A percentile compares a stretch with the other conserved stretches of the same genome.
phyloP scores from a whole-genome alignment of 2,329 filamentous ascomycete species.

The Aureobasidium uvarum region DNA sequence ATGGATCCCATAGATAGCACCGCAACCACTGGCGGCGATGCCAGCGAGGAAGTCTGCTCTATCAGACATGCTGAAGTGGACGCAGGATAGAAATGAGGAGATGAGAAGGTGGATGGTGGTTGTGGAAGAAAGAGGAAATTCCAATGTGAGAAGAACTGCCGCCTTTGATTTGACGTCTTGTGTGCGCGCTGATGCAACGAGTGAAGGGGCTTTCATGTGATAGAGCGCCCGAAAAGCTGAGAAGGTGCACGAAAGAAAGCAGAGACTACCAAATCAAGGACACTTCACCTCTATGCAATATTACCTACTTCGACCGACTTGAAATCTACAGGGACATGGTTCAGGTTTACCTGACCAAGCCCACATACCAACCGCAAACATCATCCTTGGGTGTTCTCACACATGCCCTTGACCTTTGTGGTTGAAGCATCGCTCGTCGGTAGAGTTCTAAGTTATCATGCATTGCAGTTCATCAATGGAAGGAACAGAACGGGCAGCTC shows the following conservation, averaged over 20 bases:
- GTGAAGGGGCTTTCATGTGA: not conserved
- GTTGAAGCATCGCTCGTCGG: not conserved
- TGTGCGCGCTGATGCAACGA: not conserved
- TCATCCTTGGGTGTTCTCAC: not conserved
- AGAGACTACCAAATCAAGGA: not conserved
- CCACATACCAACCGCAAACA: too few relatives aligned
- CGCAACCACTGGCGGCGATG: not conserved
- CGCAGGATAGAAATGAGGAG: not conserved
- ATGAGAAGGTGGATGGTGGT: not conserved
- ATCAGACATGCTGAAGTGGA: not conserved
- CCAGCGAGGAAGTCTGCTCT: slow-evolving; percentile 12
- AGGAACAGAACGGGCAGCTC: not conserved
- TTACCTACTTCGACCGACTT: not conserved
- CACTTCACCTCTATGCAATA: not conserved
- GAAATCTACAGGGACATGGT: not conserved
- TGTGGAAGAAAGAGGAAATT: not conserved
- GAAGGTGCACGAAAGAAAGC: not conserved
- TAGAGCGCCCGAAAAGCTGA: not conserved
- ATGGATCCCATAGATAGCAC: not conserved
- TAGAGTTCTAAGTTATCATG: too few relatives aligned
- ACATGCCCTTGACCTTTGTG: not conserved
- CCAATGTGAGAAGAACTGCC: not conserved
- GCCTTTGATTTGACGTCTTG: not conserved
- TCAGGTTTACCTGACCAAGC: not conserved
- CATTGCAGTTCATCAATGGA: too few relatives aligned